Conservation (phyloP, 108 stramenopile genomes). For the Fistulifera pelliculosa region DNA sequence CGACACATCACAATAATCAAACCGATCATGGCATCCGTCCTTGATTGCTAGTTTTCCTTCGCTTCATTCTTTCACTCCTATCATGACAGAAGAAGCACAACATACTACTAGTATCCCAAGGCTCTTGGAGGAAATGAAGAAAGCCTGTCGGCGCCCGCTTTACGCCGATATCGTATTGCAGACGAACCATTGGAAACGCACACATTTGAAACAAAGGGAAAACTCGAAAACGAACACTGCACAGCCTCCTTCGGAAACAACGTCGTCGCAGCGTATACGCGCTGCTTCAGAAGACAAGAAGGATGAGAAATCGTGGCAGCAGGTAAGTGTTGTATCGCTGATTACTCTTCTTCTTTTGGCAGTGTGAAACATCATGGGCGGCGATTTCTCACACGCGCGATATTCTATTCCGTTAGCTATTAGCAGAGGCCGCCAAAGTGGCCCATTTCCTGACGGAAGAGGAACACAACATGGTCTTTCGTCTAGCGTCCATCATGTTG, state of each 20-base stretch:
- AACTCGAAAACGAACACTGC: neutral
- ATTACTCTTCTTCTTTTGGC: neutral
- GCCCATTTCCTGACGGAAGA: conserved; percentile 31
- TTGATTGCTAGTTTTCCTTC: too few species aligned
- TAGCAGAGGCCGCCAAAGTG: conserved; percentile 23
- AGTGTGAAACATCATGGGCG: neutral
- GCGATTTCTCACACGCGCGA: neutral
- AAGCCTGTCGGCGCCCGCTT: conserved; percentile 31
- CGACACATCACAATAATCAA: too few species aligned
- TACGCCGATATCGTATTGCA: conserved; percentile 15
- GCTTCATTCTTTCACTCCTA: too few species aligned
- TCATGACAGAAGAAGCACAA: too few species aligned
- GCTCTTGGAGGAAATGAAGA: conserved; percentile 23
- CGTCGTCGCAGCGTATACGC: neutral
- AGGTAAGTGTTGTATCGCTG: conserved; percentile 4
- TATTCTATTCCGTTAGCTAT: conserved; percentile 17
- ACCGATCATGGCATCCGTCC: too few species aligned
- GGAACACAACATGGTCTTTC: conserved; percentile 28
- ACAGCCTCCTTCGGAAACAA: neutral
- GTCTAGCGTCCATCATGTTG: conserved; percentile 27
- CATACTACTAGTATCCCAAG: too few species aligned
- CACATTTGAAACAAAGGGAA: neutral
- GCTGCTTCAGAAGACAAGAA: neutral
- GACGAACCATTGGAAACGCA: neutral
- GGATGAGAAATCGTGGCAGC: conserved; percentile 1